phyloP scores from a whole-genome alignment of 2,329 filamentous ascomycete species.

The Penicillium decumbens region DNA sequence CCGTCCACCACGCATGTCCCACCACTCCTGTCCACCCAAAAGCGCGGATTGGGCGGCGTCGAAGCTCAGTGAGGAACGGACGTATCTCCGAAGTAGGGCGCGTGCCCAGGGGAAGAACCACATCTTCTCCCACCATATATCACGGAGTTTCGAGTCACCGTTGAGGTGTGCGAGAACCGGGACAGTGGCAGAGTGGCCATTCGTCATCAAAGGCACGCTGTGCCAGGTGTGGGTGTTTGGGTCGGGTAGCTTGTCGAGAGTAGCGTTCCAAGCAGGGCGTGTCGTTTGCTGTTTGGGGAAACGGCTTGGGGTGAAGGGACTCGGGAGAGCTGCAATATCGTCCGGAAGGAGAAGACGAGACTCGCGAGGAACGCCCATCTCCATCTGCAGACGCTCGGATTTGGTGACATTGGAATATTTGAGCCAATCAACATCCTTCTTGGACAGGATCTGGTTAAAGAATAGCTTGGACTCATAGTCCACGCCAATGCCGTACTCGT shows the following conservation, averaged over 20 bases:
- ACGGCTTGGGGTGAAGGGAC: conserved; percentile 34
- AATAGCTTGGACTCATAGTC: conserved; percentile 52
- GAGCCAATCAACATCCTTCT: conserved; percentile 41
- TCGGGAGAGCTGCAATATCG: conserved; percentile 31
- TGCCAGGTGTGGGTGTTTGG: conserved; percentile 41
- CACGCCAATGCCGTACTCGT: conserved; percentile 51
- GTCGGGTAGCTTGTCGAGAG: conserved; percentile 43
- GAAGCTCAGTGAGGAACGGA: conserved; percentile 43
- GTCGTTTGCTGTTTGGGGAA: conserved; percentile 26
- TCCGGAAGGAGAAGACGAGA: conserved; percentile 37
- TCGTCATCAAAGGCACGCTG: conserved; percentile 45
- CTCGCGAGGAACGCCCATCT: conserved; percentile 37
- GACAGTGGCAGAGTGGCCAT: conserved; percentile 46
- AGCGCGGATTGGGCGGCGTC: conserved; percentile 43
- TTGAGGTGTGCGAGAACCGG: conserved; percentile 45
- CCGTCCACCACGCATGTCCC: conserved; percentile 50
- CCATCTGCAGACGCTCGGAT: conserved; percentile 33
- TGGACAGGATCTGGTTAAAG: conserved; percentile 41
- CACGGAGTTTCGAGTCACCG: conserved; percentile 30
- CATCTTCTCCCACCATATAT: conserved; percentile 43
- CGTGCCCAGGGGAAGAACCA: conserved; percentile 49
- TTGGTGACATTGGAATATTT: conserved; percentile 37
- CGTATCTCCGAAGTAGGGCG: conserved; percentile 48
- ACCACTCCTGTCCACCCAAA: conserved; percentile 46
- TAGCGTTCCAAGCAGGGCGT: conserved; percentile 32